Percentiles rank a stretch among this genome's conserved stretches.
These are phyloP conservation scores for Clathrus columnatus DNA, from an alignment of 768 basidiomycete species.

Conservation along the genomic window DNA sequence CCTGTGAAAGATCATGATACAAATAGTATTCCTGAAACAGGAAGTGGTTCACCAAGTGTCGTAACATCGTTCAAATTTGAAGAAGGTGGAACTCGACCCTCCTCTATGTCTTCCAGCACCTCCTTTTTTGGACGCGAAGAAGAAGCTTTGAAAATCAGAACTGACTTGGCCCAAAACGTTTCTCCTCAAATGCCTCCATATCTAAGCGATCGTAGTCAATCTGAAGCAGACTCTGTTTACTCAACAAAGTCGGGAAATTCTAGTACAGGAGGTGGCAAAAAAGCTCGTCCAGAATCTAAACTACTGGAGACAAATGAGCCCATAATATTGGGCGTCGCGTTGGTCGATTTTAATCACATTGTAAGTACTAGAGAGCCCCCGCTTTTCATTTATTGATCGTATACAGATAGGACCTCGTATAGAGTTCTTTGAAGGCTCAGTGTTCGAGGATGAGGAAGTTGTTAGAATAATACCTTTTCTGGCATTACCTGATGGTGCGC, in stretches of 20 bases:
- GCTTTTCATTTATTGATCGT: background rate
- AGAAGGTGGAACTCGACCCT: slow-evolving; percentile 16
- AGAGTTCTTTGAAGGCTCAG: slow-evolving; percentile 70
- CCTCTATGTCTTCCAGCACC: slow-evolving; percentile 43
- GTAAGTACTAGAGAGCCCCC: slow-evolving; percentile 34
- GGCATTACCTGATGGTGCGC: slow-evolving; percentile 94
- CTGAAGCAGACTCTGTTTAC: slow-evolving; percentile 46
- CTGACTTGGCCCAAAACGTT: slow-evolving; percentile 19
- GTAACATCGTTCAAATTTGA: slow-evolving; percentile 11
- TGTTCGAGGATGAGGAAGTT: slow-evolving; percentile 82
- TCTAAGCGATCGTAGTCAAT: background rate
- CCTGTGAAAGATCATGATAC: background rate
- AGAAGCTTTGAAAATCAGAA: slow-evolving; percentile 21
- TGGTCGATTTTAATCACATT: slow-evolving; percentile 94
- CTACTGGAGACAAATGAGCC: slow-evolving; percentile 53
- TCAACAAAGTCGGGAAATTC: slow-evolving; percentile 35
- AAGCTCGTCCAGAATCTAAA: slow-evolving; percentile 73
- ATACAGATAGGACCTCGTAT: slow-evolving; percentile 82
- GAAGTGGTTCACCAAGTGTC: slow-evolving; percentile 4
- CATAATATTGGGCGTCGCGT: slow-evolving; percentile 74
- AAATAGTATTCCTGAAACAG: background rate
- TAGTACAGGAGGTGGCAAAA: slow-evolving; percentile 21
- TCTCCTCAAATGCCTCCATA: slow-evolving; percentile 21
- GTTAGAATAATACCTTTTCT: slow-evolving; percentile 85
- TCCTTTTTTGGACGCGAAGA: slow-evolving; percentile 38